Conservation (phyloP, 2,329 filamentous ascomycete species). For the Zymoseptoria passerinii region DNA sequence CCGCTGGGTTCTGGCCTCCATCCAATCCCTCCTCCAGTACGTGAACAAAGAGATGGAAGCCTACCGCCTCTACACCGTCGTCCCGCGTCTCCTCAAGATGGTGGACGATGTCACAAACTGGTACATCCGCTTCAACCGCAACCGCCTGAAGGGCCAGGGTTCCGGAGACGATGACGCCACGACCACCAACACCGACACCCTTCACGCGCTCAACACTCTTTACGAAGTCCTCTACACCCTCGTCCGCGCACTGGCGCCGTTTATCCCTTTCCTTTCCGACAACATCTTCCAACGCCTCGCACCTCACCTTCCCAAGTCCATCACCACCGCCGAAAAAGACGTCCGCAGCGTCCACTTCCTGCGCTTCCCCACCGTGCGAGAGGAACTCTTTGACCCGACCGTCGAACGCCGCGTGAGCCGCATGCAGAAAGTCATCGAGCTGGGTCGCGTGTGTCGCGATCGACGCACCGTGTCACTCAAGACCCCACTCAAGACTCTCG, state of each 20-base stretch:
- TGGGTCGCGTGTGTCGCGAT: conserved; percentile 79
- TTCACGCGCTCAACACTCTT: conserved; percentile 84
- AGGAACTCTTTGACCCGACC: conserved; percentile 77
- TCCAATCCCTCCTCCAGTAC: conserved; percentile 82
- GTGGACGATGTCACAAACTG: conserved; percentile 98
- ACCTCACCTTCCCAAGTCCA: conserved; percentile 66
- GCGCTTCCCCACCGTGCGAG: conserved; percentile 75
- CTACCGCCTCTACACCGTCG: conserved; percentile 71
- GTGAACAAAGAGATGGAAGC: conserved; percentile 87
- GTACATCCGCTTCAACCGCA: conserved; percentile 94
- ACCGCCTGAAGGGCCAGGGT: conserved; percentile 66
- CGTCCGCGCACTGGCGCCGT: conserved; percentile 79
- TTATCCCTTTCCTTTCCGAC: conserved; percentile 92
- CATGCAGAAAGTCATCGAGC: conserved; percentile 94
- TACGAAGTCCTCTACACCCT: conserved; percentile 91
- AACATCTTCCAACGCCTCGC: conserved; percentile 83
- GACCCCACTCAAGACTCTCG: conserved; percentile 78
- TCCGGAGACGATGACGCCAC: conserved; percentile 46
- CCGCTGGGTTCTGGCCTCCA: conserved; percentile 86
- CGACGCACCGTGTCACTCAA: conserved; percentile 77
- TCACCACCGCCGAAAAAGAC: conserved; percentile 57
- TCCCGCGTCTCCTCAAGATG: conserved; percentile 61
- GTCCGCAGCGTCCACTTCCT: conserved; percentile 86
- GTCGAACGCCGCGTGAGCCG: conserved; percentile 79
- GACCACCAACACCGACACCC: conserved; percentile 67